These are phyloP conservation scores for Mercurialis annua DNA, from an alignment of 345 rosid genomes.

Conservation along the genomic window DNA sequence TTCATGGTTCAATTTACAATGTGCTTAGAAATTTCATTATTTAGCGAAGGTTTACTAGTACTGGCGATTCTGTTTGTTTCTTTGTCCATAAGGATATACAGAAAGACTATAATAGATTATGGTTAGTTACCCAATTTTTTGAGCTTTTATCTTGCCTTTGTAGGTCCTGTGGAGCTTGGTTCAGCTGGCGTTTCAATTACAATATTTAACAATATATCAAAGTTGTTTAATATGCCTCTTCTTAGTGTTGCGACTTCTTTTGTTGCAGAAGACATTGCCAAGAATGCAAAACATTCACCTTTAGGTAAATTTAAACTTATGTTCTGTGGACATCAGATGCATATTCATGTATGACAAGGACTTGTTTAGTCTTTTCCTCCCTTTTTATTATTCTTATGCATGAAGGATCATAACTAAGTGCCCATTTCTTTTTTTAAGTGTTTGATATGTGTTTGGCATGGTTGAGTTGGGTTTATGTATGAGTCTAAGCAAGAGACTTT, in stretches of 20 bases:
- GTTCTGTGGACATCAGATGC: background rate
- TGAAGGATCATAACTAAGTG: background rate
- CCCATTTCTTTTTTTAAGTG: background rate
- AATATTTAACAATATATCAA: slow-evolving; percentile 80
- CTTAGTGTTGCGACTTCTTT: slow-evolving; percentile 93
- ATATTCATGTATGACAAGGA: background rate
- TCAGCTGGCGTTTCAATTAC: slow-evolving; percentile 81
- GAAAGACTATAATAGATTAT: background rate
- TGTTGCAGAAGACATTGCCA: slow-evolving; percentile 90
- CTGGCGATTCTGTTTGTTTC: background rate
- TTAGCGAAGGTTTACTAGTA: background rate
- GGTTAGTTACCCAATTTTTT: background rate
- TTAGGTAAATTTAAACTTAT: slow-evolving; percentile 38
- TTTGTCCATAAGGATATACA: background rate
- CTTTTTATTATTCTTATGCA: background rate
- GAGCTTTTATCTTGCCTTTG: background rate
- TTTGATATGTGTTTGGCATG: background rate
- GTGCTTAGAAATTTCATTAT: background rate
- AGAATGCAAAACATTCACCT: slow-evolving; percentile 41
- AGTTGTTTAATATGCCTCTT: slow-evolving; percentile 90
- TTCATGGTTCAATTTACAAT: background rate
- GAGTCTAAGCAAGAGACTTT: background rate
- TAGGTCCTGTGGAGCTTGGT: slow-evolving; percentile 87
- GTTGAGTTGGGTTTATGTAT: background rate
- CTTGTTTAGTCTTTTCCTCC: background rate